These are phyloP conservation scores for Sclerotinia subarctica DNA, from an alignment of 2,329 filamentous ascomycete species.

Conservation along the genomic window DNA sequence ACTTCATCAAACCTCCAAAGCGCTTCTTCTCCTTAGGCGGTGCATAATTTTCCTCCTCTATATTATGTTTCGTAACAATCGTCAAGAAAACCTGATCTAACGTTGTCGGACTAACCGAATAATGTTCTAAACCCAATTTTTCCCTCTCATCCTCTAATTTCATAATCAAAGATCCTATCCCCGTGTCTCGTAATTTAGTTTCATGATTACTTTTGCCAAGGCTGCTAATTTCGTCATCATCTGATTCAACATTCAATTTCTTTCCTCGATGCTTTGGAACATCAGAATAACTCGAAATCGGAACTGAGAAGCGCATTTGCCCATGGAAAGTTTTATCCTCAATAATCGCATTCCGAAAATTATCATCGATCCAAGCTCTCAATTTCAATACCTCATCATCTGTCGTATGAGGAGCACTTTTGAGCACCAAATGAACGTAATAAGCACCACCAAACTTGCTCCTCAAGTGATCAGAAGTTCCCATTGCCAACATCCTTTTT, in stretches of 20 bases:
- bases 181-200: constrained; percentile 11
- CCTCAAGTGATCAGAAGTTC: constrained; percentile 69
- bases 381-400: constrained; percentile 65
- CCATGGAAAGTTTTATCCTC: constrained; percentile 78
- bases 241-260: background rate
- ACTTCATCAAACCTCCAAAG: background rate
- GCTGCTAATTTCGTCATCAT: constrained; percentile 30
- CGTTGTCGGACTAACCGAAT: constrained; percentile 81
- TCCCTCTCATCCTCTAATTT: constrained; percentile 69
- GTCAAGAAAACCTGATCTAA: constrained; percentile 87
- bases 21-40: constrained; percentile 20
- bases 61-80: constrained; percentile 77
- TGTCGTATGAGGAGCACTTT: constrained; percentile 68
- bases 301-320: constrained; percentile 80
- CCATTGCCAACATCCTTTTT: constrained; percentile 78
- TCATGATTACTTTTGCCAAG: constrained; percentile 21
- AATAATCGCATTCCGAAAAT: constrained; percentile 63
- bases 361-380: constrained; percentile 59
- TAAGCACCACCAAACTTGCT: constrained; percentile 73
- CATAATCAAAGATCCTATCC: constrained; percentile 66
- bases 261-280: constrained; percentile 31
- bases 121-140: constrained; percentile 73
- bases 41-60: constrained; percentile 67
- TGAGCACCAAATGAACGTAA: constrained; percentile 77
- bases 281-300: constrained; percentile 42